These are phyloP conservation scores for Fraxinus platypoda DNA, from an alignment of 305 asterid genomes.

Conservation along the genomic window DNA sequence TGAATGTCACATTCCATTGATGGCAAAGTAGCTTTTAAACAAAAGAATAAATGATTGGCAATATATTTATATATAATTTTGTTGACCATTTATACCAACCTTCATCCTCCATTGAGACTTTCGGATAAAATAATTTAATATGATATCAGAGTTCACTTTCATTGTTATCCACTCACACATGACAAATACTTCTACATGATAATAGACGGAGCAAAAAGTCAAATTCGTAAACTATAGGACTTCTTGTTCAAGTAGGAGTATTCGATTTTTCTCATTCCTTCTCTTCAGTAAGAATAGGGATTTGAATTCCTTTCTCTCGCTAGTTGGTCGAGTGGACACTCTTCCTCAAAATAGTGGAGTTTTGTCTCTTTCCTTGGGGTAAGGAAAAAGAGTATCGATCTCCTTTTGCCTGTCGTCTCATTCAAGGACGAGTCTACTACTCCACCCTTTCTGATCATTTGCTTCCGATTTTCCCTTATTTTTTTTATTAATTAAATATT, in stretches of 20 bases:
- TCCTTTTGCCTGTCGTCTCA: not conserved
- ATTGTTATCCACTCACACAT: constrained; percentile 10
- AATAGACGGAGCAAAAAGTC: not conserved
- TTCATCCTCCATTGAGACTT: not conserved
- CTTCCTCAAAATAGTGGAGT: not conserved
- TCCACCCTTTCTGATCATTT: not conserved
- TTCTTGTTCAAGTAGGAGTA: not conserved
- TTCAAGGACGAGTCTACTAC: not conserved
- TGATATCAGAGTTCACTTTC: constrained; percentile 25
- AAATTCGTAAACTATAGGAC: not conserved
- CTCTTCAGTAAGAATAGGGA: not conserved
- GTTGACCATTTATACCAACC: not conserved
- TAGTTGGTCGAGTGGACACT: not conserved
- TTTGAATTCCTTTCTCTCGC: not conserved
- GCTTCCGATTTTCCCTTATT: not conserved
- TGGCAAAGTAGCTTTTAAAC: constrained; percentile 8
- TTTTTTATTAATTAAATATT: not conserved
- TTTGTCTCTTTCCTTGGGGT: not conserved
- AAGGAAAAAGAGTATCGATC: not conserved
- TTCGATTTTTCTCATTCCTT: not conserved
- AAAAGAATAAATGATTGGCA: not conserved
- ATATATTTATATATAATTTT: not conserved
- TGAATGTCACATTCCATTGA: not conserved
- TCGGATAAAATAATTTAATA: constrained; percentile 14
- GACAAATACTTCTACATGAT: not conserved